These are phyloP conservation scores for Saccharomyces hybrid DNA, from an alignment of 1,139 yeast genomes.

Conservation along the genomic window DNA sequence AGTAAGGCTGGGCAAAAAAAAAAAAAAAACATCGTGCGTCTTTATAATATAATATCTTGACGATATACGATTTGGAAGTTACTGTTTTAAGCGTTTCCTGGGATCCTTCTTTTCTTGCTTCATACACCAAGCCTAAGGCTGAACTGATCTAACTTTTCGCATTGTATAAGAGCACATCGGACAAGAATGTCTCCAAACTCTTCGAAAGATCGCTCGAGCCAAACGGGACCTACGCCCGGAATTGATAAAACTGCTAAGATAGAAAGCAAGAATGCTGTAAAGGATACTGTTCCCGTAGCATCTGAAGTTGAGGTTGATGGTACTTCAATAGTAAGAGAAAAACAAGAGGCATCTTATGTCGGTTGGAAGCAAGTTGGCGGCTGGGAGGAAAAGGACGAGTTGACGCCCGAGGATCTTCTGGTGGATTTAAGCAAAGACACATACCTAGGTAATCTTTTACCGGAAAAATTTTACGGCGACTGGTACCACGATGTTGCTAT, in stretches of 20 bases:
- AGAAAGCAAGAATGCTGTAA: slow-evolving; percentile 5
- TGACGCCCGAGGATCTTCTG: slow-evolving; percentile 63
- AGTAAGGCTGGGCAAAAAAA: not conserved
- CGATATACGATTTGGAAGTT: not conserved
- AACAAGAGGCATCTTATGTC: slow-evolving; percentile 58
- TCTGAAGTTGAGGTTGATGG: slow-evolving; percentile 2
- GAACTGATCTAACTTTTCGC: not conserved
- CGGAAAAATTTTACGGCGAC: slow-evolving; percentile 74
- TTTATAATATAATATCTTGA: not conserved
- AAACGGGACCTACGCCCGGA: not conserved
- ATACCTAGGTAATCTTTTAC: slow-evolving; percentile 59
- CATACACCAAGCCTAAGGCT: not conserved
- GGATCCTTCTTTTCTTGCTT: not conserved
- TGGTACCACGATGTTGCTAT: slow-evolving; percentile 91
- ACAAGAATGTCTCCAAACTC: not conserved
- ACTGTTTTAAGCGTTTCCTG: not conserved
- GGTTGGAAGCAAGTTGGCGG: slow-evolving; percentile 96
- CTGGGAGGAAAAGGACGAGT: slow-evolving; percentile 61
- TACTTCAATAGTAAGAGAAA: slow-evolving; percentile 32
- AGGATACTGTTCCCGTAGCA: slow-evolving; percentile 27
- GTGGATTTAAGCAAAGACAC: slow-evolving; percentile 63
- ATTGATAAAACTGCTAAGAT: not conserved
- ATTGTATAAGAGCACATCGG: not conserved
- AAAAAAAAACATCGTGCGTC: not conserved
- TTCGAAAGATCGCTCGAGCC: not conserved